Base-by-base conservation (phyloP, 2,329 filamentous ascomycete genomes). In the Rasamsonia emersonii region DNA sequence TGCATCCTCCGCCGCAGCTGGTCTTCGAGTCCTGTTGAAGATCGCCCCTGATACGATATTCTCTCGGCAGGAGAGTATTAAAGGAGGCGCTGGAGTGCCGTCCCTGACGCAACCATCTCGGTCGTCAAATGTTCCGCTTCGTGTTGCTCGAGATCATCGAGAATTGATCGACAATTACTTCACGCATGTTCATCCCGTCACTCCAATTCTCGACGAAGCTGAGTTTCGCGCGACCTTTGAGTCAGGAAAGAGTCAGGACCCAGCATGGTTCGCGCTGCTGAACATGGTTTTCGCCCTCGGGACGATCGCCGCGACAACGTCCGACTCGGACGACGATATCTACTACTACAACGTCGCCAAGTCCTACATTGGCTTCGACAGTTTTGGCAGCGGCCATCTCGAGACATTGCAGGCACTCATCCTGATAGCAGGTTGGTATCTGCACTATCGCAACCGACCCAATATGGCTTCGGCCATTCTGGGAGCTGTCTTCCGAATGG, bases 201-300 rank as follows among this genome's bases (percentile, higher is more conserved):
- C 41, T 6, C 41, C 44, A 5, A 42, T 47, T 9, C 37, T 47
- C 9, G 38, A 47, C 14, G 42, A 44, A 32, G 27, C 25, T 5
- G 35, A 35, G 10, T 47, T 47, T 31, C 36, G 41, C 20, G 37
- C 28, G 13, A 38, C 26, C 19, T 39, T 39, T 23, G 18, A 35
- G 14, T 32, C 34, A 14, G 31, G 36, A 4, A 21, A 17, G 19
- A 30, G 35, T 11, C 32, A 33, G 8, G 41, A 46, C 30, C 14
- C 34, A 18, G 35, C 42, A n/a, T 48, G 44, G 45, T 34, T 46
- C 16, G 41, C 44, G 3, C 39, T 48, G 9, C 20, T 46, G 5
- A 48, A 46, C 11, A 48, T 46, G 35, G 44, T 48, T 6, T 33
- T 46, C 18, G 42, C 45, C 2, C 24, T 48, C n/a, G 45, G 45